phyloP scores from a whole-genome alignment of 768 basidiomycete genomes.

The Dentipellis sp. region DNA sequence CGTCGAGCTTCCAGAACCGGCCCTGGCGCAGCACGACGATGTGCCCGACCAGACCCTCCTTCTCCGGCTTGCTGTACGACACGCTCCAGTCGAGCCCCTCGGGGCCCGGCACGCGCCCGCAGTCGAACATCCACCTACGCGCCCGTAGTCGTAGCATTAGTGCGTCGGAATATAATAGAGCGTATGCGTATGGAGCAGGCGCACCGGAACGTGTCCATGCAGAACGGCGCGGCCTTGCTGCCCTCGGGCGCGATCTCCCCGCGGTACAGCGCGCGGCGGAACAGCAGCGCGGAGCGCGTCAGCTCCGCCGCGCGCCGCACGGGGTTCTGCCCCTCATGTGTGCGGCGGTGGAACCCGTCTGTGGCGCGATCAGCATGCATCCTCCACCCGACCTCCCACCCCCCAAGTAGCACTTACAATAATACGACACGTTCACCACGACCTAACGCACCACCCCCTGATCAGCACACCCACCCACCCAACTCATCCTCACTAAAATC shows the following conservation, averaged over 20 bases:
- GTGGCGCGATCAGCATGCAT: neutral
- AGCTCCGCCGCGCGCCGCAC: conserved; percentile 64
- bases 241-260: conserved; percentile 58
- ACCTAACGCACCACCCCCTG: conserved; percentile 33
- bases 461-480: neutral
- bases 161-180: neutral
- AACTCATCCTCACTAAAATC: neutral
- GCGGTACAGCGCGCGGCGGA: conserved; percentile 57
- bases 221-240: conserved; percentile 61
- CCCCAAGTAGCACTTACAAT: conserved; percentile 39
- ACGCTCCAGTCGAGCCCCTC: conserved; percentile 73
- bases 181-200: too few relatives aligned
- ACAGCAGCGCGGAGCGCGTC: conserved; percentile 63
- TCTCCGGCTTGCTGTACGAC: conserved; percentile 50
- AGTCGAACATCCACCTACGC: conserved; percentile 86
- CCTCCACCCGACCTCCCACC: neutral
- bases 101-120: conserved; percentile 68
- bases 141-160: neutral
- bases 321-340: conserved; percentile 46
- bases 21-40: conserved; percentile 82
- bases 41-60: conserved; percentile 60
- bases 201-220: conserved; percentile 84
- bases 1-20: conserved; percentile 73
- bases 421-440: conserved; percentile 91
- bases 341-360: conserved; percentile 78